phyloP scores from a whole-genome alignment of 1,284 basidiomycete genomes.

The Rhodofomes roseus region DNA sequence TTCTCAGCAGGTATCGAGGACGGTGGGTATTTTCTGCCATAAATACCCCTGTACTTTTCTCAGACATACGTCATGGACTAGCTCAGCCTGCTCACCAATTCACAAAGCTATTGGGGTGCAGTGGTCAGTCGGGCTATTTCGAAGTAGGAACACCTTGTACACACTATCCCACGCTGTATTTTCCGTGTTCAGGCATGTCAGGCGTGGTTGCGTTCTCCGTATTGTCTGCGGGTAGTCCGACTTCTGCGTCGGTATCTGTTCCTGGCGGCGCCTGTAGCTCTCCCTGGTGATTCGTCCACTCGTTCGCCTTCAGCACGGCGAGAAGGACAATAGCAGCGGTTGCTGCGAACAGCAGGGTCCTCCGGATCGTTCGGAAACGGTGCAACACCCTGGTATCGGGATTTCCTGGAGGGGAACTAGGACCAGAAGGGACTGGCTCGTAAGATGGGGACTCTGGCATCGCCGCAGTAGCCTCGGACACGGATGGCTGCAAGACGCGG shows the following conservation, averaged over 20 bases:
- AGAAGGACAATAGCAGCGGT: constrained; percentile 36
- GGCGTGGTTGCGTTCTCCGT: constrained; percentile 10
- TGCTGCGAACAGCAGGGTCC: constrained; percentile 27
- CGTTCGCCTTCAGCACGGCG: constrained; percentile 42
- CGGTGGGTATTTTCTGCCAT: constrained; percentile 85
- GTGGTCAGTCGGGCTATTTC: constrained; percentile 2
- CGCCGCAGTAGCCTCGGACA: not conserved
- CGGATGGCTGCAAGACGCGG: not conserved
- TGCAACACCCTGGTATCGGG: constrained; percentile 9
- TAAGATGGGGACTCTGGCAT: constrained; percentile 21
- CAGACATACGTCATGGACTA: constrained; percentile 9
- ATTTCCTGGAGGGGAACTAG: constrained; percentile 10
- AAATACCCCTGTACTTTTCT: constrained; percentile 78
- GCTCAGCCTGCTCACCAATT: constrained; percentile 52
- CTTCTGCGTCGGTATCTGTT: constrained; percentile 13
- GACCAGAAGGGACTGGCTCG: constrained; percentile 26
- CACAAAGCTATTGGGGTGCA: constrained; percentile 50
- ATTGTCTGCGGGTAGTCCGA: not conserved
- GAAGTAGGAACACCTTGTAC: constrained; percentile 28
- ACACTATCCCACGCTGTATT: constrained; percentile 78
- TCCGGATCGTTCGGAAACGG: constrained; percentile 14
- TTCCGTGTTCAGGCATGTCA: constrained; percentile 38
- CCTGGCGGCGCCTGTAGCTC: constrained; percentile 14
- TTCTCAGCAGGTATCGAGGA: constrained; percentile 76
- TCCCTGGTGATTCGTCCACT: constrained; percentile 31